Evolutionary conservation across 2,329 filamentous ascomycete species (phyloP), one percentile per base, ranked within the genome.

Genomic region (Ophiocordyceps camponoti-leonardi): DNA sequence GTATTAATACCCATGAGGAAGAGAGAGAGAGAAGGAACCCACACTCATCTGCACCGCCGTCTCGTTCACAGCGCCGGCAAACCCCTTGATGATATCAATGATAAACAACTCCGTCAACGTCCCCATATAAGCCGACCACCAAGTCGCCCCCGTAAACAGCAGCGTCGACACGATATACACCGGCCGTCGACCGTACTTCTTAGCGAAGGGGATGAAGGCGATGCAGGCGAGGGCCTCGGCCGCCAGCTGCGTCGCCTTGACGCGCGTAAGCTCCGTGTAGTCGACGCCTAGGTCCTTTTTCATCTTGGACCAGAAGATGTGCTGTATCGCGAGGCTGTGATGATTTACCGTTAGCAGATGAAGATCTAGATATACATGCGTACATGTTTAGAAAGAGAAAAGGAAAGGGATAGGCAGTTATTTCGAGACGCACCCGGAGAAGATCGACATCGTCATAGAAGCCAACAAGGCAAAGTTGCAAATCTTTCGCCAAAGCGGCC

Each of bases 21-120:
- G n/a, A n/a, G n/a, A n/a, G n/a, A 13, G 4, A 16, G 19, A 18
- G 8, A 14, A 1, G 2, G 37, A 8, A 51, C 45, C 49, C 7
- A 58, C 58, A 1, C 60, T 67, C 50, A 67, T 65, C 41, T 65
- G 60, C 0, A 57, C 57, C 14, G 61, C 57, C 1, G 61, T 59
- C 41, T 66, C 63, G n/a, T 65, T 66, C 1, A 60, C 59, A 2
- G 63, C 59, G 4, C 61, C 62, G 1, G 61, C 59, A 16, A 67
- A 45, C 0, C 64, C 63, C 8, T 56, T 56, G 0, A 61, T 47
- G 0, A 59, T 18, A 22, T 54, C 53, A 4, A 51, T 56, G 2
- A 53, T 5, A 13, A 54, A 54, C n/a, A 61, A 22, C 37, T 61
- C 54, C 2, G 48, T 19, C 22, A 49, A 44, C 2, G 47, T 49